These are phyloP conservation scores for Fomitopsis schrenkii DNA, from an alignment of 1,284 basidiomycete genomes.

Conservation along the genomic window DNA sequence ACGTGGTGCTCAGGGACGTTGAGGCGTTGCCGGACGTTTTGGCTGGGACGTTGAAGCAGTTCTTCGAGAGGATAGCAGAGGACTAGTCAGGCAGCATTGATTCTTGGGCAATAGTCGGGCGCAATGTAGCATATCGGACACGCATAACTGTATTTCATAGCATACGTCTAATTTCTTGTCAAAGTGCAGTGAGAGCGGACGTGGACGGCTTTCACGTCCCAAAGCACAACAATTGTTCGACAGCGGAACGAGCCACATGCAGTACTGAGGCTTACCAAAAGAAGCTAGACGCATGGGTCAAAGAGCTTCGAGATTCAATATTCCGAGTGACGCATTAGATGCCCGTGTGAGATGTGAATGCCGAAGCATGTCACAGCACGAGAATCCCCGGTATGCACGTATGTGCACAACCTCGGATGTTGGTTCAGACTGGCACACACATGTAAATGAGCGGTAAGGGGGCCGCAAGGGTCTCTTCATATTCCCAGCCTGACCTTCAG, in stretches of 20 bases:
- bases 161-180: not conserved
- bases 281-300: slow-evolving; percentile 9
- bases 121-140: not conserved
- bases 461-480: not conserved
- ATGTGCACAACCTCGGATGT: slow-evolving; percentile 1
- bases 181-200: no score
- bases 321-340: slow-evolving; percentile 14
- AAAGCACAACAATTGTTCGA: slow-evolving; percentile 13
- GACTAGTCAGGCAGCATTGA: slow-evolving; percentile 31
- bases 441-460: not conserved
- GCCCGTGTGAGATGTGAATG: slow-evolving; percentile 10
- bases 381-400: slow-evolving; percentile 3
- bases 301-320: slow-evolving; percentile 19
- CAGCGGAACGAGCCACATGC: slow-evolving; percentile 29
- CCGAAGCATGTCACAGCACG: slow-evolving; percentile 10
- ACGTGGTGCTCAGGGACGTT: slow-evolving; percentile 88
- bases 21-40: slow-evolving; percentile 92
- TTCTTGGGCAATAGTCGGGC: not conserved
- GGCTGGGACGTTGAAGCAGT: slow-evolving; percentile 90
- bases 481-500: not conserved
- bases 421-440: not conserved
- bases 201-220: not conserved
- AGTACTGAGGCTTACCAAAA: slow-evolving; percentile 1
- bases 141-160: not conserved
- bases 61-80: slow-evolving; percentile 77